phyloP scores from a whole-genome alignment of 2,329 filamentous ascomycete genomes.

The Colletotrichum euphorbiae region DNA sequence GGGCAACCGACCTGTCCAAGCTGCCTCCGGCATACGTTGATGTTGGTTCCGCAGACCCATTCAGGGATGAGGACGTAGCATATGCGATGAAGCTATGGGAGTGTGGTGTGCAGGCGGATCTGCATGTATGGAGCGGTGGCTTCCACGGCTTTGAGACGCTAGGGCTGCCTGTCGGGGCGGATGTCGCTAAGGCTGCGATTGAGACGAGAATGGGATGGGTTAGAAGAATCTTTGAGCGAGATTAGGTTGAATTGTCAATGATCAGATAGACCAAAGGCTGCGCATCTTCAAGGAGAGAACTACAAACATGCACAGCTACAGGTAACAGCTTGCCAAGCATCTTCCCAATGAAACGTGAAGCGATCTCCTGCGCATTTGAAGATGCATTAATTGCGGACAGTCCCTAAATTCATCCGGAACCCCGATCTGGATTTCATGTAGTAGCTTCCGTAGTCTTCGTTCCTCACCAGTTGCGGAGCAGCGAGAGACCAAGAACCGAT shows the following conservation, averaged over 20 bases:
- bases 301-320: no score
- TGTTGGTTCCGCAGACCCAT: constrained; percentile 50
- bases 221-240: background rate
- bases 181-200: constrained; percentile 22
- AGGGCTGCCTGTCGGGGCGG: constrained; percentile 25
- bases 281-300: background rate
- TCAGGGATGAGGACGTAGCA: constrained; percentile 51
- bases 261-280: background rate
- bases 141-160: constrained; percentile 53
- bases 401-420: constrained; percentile 23
- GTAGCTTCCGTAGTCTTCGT: background rate
- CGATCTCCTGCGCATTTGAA: background rate
- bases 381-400: background rate
- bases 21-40: constrained; percentile 59
- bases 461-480: background rate
- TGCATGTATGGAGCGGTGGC: constrained; percentile 57
- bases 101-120: constrained; percentile 55
- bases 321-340: background rate
- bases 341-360: constrained; percentile 2
- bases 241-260: background rate
- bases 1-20: constrained; percentile 50
- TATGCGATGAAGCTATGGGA: constrained; percentile 51
- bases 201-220: constrained; percentile 36
- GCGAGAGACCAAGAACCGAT: background rate
- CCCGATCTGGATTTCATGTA: constrained; percentile 6